Evolutionary conservation across 805 yeast species (phyloP).

Genomic region (Kodamaea laetipori): DNA sequence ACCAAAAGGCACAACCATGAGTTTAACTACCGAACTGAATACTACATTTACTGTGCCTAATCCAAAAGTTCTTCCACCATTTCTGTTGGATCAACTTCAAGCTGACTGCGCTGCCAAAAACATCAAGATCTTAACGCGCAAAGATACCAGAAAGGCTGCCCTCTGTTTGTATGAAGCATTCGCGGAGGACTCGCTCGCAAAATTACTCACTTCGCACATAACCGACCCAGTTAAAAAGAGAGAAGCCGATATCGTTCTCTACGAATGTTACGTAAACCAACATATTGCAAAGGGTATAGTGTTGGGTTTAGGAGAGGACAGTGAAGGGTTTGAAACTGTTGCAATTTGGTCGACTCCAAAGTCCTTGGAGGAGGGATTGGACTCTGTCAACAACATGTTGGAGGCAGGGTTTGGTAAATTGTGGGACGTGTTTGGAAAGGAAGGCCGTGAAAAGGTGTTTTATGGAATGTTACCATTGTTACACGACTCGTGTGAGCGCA

Average conservation of each 20-base stretch:
- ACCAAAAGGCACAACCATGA: neutral
- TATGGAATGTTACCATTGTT: conserved; percentile 53
- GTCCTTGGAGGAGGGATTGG: conserved; percentile 42
- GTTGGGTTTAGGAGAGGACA: conserved; percentile 50
- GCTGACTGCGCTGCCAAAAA: conserved; percentile 12
- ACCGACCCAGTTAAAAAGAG: conserved; percentile 18
- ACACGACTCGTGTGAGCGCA: conserved; percentile 49
- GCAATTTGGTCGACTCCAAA: conserved; percentile 56
- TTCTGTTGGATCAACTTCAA: conserved; percentile 4
- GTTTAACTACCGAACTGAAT: conserved; percentile 1
- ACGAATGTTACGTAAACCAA: conserved; percentile 53
- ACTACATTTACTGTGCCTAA: conserved; percentile 8
- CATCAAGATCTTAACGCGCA: conserved; percentile 13
- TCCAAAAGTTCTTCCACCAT: conserved; percentile 6
- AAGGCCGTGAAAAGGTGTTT: conserved; percentile 52
- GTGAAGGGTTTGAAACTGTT: conserved; percentile 50
- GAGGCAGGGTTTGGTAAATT: conserved; percentile 54
- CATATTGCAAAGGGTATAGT: conserved; percentile 53
- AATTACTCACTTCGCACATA: conserved; percentile 30
- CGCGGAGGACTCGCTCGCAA: conserved; percentile 36
- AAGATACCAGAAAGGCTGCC: conserved; percentile 39
- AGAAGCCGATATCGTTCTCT: conserved; percentile 41
- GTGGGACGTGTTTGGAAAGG: conserved; percentile 50
- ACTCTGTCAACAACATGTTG: conserved; percentile 49
- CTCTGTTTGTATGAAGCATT: conserved; percentile 39